Evolutionary conservation across 225 moss, liverwort and hornwort genomes (phyloP), one percentile per base, ranked within the genome.

Genomic region (Bryoerythrophyllum caledonicum): DNA sequence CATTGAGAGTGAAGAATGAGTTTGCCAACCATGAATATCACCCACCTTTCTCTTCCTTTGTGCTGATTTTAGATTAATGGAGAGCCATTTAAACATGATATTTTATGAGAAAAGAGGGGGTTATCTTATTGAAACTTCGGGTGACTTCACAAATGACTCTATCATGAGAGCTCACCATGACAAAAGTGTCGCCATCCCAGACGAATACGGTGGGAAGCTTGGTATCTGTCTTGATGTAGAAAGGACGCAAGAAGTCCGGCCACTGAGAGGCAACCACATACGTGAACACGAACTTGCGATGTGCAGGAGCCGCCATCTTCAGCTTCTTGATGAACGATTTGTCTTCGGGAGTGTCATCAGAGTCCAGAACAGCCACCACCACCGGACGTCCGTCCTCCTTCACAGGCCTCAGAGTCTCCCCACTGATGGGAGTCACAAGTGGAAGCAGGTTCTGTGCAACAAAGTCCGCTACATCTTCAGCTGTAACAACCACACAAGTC

Each of bases 241-340:
- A 96, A 25, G 95, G 89, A 65, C 86, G 84, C 54, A 91, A 68
- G 84, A 96, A 91, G 32, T 70, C 79, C 6, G 91, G 90, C 85
- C 86, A 91, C 43, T 82, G 86, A 7, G 87, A 41, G 49, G 71
- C 87, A 59, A 91, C 82, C 38, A 93, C 86, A 48, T 83, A 87
- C 5, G 95, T 34, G 67, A 93, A 91, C 8, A 93, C 87, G 78
- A 91, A 96, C 35, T 82, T 86, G 23, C 93, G 91, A 68, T 89
- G 76, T 53, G 93, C 93, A 26, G 95, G 93, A 62, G 87, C 90
- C 69, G 95, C 95, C 72, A 88, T 86, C 73, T 90, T 96, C 81
- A 96, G 77, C 54, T 91, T 90, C 55, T 90, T 89, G 55, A 91
- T 79, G 70, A 96, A 96, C 48, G 72, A 54, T 78, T 71, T 73